Evolutionary conservation across 2,329 filamentous ascomycete species (phyloP).

Genomic region (Beauveria scarabaeidicola): DNA sequence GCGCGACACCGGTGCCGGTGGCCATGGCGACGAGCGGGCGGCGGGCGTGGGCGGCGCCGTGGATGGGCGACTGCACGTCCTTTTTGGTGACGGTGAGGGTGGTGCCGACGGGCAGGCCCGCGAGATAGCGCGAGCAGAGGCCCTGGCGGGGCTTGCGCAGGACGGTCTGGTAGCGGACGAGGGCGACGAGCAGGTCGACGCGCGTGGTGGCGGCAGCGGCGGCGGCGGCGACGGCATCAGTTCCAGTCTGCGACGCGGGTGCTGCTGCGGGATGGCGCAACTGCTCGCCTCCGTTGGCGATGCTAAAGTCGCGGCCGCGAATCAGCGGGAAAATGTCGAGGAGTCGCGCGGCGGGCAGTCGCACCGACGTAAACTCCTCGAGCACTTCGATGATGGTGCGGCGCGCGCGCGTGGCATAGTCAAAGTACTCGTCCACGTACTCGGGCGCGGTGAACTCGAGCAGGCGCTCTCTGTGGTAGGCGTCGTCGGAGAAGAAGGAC

Average conservation of each 20-base stretch:
- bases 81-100: constrained; percentile 51
- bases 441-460: constrained; percentile 73
- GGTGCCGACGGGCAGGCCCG: constrained; percentile 50
- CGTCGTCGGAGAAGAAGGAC: constrained; percentile 63
- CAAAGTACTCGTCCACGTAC: constrained; percentile 84
- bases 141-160: constrained; percentile 77
- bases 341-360: constrained; percentile 66
- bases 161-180: constrained; percentile 86
- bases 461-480: constrained; percentile 70
- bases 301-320: constrained; percentile 87
- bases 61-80: constrained; percentile 36
- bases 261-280: constrained; percentile 18
- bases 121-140: constrained; percentile 82
- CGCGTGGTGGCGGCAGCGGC: constrained; percentile 24
- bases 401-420: constrained; percentile 86
- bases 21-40: constrained; percentile 68
- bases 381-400: constrained; percentile 88
- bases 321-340: constrained; percentile 71
- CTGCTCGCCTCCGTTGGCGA: constrained; percentile 61
- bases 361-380: constrained; percentile 78
- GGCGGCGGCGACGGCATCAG: neutral
- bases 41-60: constrained; percentile 26
- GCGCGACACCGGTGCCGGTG: constrained; percentile 80
- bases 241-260: neutral
- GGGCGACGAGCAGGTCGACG: constrained; percentile 70